Evolutionary conservation across 192 early-diverging fungal species (phyloP).

Genomic region (Mortierella hygrophila): DNA sequence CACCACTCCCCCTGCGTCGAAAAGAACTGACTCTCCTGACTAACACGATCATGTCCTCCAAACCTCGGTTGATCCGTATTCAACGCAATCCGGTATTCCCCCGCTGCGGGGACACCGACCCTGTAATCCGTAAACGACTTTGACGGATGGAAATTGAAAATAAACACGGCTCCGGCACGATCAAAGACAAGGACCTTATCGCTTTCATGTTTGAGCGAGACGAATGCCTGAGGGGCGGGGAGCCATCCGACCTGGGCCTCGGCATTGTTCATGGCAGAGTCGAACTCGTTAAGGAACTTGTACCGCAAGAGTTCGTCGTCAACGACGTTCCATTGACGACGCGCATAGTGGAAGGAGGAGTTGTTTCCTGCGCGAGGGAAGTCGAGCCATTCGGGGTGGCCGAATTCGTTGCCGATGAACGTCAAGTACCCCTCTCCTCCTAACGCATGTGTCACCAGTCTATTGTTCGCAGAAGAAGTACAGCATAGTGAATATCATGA

Average conservation of each 20-base stretch:
- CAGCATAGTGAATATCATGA: background rate
- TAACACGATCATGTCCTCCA: slow-evolving; percentile 88
- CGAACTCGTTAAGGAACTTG: slow-evolving; percentile 93
- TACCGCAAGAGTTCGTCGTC: slow-evolving; percentile 91
- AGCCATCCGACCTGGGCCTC: slow-evolving; percentile 84
- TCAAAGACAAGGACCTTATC: slow-evolving; percentile 97
- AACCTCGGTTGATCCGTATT: slow-evolving; percentile 83
- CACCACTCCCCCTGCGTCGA: slow-evolving; percentile 79
- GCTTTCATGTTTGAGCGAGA: slow-evolving; percentile 91
- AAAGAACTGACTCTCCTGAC: slow-evolving; percentile 70
- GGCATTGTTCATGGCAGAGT: slow-evolving; percentile 84
- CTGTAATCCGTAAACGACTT: slow-evolving; percentile 90
- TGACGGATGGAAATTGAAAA: slow-evolving; percentile 97
- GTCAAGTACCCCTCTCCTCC: slow-evolving; percentile 97
- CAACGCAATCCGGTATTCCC: slow-evolving; percentile 81
- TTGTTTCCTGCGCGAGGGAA: slow-evolving; percentile 96
- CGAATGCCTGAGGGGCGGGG: slow-evolving; percentile 77
- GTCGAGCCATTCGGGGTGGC: slow-evolving; percentile 99
- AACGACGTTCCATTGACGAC: slow-evolving; percentile 96
- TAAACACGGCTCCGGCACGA: slow-evolving; percentile 86
- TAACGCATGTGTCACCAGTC: slow-evolving; percentile 88
- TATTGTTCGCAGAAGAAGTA: slow-evolving; percentile 25
- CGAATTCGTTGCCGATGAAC: slow-evolving; percentile 99
- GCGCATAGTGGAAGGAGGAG: slow-evolving; percentile 91
- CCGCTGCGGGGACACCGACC: slow-evolving; percentile 78